These are phyloP conservation scores for Fraxinus excelsior DNA, from an alignment of 257 asterid genomes.

Conservation along the genomic window DNA sequence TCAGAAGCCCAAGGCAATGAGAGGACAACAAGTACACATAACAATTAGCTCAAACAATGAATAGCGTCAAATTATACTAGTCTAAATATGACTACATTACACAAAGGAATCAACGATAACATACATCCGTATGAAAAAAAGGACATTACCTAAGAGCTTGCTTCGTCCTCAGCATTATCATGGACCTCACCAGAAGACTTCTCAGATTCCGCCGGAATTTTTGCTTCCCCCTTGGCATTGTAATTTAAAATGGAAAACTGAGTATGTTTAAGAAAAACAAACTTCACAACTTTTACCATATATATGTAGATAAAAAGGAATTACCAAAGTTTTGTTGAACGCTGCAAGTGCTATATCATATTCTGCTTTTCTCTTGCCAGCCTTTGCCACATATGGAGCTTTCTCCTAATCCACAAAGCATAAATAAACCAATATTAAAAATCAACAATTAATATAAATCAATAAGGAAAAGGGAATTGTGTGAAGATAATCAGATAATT, in stretches of 20 bases:
- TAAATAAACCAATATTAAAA: neutral
- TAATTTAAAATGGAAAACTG: neutral
- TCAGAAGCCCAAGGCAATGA: no score
- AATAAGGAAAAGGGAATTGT: neutral
- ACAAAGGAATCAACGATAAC: no score
- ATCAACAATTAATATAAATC: neutral
- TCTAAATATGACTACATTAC: no score
- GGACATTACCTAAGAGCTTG: constrained; percentile 27
- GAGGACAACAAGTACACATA: no score
- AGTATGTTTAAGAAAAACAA: neutral
- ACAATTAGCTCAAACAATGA: no score
- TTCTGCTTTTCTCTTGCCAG: constrained; percentile 25
- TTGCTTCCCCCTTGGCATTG: neutral
- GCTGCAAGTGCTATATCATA: constrained; percentile 22
- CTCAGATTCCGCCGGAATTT: constrained; percentile 17
- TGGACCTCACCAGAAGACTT: constrained; percentile 24
- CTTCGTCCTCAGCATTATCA: constrained; percentile 24
- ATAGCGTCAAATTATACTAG: no score
- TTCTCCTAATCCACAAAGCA: constrained; percentile 22
- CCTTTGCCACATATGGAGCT: constrained; percentile 22
- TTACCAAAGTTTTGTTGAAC: constrained; percentile 13
- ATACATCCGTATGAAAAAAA: no score
- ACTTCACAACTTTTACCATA: neutral
- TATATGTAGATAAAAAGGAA: neutral
- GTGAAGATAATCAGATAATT: neutral